These are phyloP conservation scores for Hansfordia pulvinata DNA, from an alignment of 2,329 filamentous ascomycete species.

Conservation along the genomic window DNA sequence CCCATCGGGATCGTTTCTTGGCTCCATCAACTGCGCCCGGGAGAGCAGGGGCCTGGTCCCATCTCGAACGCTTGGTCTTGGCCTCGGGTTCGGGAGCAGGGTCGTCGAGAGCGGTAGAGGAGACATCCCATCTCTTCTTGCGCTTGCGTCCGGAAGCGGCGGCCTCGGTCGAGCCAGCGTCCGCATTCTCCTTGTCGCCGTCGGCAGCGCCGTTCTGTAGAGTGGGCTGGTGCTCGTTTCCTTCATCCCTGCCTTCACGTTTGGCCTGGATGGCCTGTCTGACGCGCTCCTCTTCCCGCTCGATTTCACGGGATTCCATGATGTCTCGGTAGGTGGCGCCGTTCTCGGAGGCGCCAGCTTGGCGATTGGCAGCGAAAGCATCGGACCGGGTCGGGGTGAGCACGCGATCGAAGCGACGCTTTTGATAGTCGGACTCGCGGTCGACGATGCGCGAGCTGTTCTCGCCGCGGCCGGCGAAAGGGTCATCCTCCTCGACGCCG, in stretches of 20 bases:
- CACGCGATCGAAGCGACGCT: conserved; percentile 78
- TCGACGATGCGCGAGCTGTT: conserved; percentile 83
- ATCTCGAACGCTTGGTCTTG: conserved; percentile 67
- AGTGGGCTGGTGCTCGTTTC: conserved; percentile 55
- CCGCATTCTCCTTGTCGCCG: conserved; percentile 58
- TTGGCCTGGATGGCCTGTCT: conserved; percentile 67
- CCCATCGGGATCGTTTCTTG: conserved; percentile 80
- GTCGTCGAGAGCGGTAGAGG: conserved; percentile 39
- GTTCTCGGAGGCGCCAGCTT: conserved; percentile 52
- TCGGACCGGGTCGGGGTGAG: conserved; percentile 79
- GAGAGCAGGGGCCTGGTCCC: conserved; percentile 67
- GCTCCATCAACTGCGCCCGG: conserved; percentile 37
- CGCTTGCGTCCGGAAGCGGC: conserved; percentile 58
- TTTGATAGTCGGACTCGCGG: conserved; percentile 95
- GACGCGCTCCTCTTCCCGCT: conserved; percentile 86
- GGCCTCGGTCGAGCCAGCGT: conserved; percentile 53
- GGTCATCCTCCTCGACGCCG: conserved; percentile 85
- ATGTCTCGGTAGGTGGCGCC: conserved; percentile 77
- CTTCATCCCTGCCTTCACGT: conserved; percentile 39
- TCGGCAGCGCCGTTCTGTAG: conserved; percentile 63
- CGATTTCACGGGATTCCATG: conserved; percentile 82
- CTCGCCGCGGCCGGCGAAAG: conserved; percentile 68
- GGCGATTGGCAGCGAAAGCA: conserved; percentile 65
- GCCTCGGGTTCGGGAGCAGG: conserved; percentile 34
- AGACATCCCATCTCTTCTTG: conserved; percentile 91